A percentile compares a stretch with the other conserved stretches of the same genome.
These are phyloP conservation scores for Hymenoscyphus fructigenus DNA, from an alignment of 2,329 filamentous ascomycete genomes.

Conservation along the genomic window DNA sequence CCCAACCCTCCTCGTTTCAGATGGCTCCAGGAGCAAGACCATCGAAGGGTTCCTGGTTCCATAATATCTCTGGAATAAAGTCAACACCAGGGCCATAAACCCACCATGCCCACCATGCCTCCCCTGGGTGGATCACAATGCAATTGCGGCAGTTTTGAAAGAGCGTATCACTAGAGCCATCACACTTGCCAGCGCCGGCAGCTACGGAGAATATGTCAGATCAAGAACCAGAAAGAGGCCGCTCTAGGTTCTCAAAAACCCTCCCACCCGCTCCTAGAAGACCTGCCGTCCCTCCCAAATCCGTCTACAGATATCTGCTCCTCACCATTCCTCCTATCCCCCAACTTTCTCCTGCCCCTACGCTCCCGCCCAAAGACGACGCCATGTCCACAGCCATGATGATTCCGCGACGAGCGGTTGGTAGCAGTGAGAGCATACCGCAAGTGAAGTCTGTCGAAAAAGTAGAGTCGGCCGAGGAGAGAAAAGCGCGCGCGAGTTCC, in stretches of 20 bases:
- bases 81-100: slow-evolving; percentile 7
- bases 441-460: not conserved
- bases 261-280: slow-evolving; percentile 25
- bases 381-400: slow-evolving; percentile 18
- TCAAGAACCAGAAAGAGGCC: slow-evolving; percentile 25
- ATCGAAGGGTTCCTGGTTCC: slow-evolving; percentile 6
- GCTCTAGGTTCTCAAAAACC: slow-evolving; percentile 31
- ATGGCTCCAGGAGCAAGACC: not conserved
- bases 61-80: slow-evolving; percentile 8
- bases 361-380: slow-evolving; percentile 23
- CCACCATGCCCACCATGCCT: slow-evolving; percentile 1
- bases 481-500: not conserved
- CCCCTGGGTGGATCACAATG: not conserved
- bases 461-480: not conserved
- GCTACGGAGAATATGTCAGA: slow-evolving; percentile 11
- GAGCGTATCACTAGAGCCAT: not conserved
- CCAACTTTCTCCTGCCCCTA: slow-evolving; percentile 20
- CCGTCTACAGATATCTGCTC: slow-evolving; percentile 14
- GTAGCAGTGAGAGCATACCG: slow-evolving; percentile 13
- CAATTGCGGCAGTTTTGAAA: not conserved
- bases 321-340: slow-evolving; percentile 6
- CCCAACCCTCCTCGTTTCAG: slow-evolving; percentile 14
- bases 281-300: slow-evolving; percentile 12
- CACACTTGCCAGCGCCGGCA: not conserved
- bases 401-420: slow-evolving; percentile 33